phyloP scores from a whole-genome alignment of 352 stramenopile species.

The Phytophthora capsici region DNA sequence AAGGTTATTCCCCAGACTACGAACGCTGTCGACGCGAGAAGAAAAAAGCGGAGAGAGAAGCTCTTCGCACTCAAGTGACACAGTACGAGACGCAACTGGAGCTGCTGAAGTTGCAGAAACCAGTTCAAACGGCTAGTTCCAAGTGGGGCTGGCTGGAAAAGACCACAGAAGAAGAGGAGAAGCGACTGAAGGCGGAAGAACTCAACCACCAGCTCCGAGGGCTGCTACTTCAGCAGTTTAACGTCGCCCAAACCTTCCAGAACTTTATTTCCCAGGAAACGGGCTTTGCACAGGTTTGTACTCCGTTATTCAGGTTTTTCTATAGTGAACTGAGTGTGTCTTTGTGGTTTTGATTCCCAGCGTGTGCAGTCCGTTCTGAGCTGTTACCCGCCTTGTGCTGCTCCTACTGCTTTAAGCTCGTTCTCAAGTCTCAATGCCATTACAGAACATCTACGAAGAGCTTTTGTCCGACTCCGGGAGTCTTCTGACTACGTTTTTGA shows the following conservation, averaged over 20 bases:
- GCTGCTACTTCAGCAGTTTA: slow-evolving; percentile 10
- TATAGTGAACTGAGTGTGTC: not conserved
- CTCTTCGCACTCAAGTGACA: slow-evolving; percentile 10
- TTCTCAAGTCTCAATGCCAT: slow-evolving; percentile 4
- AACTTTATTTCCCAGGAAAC: not conserved
- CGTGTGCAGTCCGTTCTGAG: slow-evolving; percentile 5
- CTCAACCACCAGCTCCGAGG: slow-evolving; percentile 21
- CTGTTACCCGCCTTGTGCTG: not conserved
- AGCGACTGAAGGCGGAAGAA: slow-evolving; percentile 15
- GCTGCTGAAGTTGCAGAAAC: slow-evolving; percentile 5
- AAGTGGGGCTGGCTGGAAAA: slow-evolving; percentile 23
- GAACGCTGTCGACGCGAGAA: slow-evolving; percentile 13
- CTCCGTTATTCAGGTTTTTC: not conserved
- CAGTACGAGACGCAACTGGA: slow-evolving; percentile 22
- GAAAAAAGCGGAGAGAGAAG: slow-evolving; percentile 21
- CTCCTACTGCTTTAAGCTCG: not conserved
- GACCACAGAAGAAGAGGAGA: slow-evolving; percentile 17
- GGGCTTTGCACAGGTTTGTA: slow-evolving; percentile 10
- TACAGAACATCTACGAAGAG: slow-evolving; percentile 1
- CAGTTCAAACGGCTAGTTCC: not conserved
- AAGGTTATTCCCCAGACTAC: slow-evolving; percentile 7
- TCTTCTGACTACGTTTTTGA: slow-evolving; percentile 10
- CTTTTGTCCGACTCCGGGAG: not conserved
- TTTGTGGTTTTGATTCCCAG: not conserved
- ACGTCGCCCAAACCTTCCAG: not conserved